Conservation (phyloP, 805 yeast species). For the Candida lessepsii region DNA sequence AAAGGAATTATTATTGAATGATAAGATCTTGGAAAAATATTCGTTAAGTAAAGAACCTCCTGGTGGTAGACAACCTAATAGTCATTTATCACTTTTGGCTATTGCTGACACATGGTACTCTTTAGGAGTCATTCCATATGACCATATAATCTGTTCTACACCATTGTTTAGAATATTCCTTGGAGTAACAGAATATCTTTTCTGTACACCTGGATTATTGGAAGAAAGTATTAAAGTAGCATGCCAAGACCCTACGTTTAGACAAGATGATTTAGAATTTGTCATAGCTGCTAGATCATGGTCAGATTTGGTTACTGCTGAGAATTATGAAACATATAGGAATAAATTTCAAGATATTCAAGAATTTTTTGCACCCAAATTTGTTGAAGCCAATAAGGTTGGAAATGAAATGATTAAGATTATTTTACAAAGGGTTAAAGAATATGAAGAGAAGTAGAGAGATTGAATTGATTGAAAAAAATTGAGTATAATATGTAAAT, state of each 20-base stretch:
- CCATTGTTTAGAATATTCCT: slow-evolving; percentile 87
- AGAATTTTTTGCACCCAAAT: slow-evolving; percentile 79
- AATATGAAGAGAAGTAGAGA: slow-evolving; percentile 23
- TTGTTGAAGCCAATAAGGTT: slow-evolving; percentile 80
- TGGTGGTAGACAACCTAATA: slow-evolving; percentile 69
- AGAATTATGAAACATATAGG: slow-evolving; percentile 70
- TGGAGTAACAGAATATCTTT: slow-evolving; percentile 90
- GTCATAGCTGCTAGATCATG: slow-evolving; percentile 87
- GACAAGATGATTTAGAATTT: slow-evolving; percentile 90
- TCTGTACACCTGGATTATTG: slow-evolving; percentile 78
- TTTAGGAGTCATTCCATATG: slow-evolving; percentile 85
- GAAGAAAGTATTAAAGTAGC: slow-evolving; percentile 79
- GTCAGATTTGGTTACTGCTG: slow-evolving; percentile 77
- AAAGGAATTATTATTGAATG: slow-evolving; percentile 70
- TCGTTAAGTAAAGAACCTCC: slow-evolving; percentile 74
- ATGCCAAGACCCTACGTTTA: slow-evolving; percentile 59
- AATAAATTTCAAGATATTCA: slow-evolving; percentile 76
- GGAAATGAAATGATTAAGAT: slow-evolving; percentile 95
- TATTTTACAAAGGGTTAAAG: slow-evolving; percentile 48
- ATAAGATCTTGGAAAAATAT: slow-evolving; percentile 71
- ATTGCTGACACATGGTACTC: slow-evolving; percentile 94
- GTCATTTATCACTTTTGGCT: slow-evolving; percentile 84
- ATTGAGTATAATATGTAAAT: too few species aligned
- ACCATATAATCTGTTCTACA: slow-evolving; percentile 95
- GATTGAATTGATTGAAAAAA: too few species aligned